Evolutionary conservation across 1,284 basidiomycete species (phyloP).

Genomic region (Cutaneotrichosporon arboriforme): DNA sequence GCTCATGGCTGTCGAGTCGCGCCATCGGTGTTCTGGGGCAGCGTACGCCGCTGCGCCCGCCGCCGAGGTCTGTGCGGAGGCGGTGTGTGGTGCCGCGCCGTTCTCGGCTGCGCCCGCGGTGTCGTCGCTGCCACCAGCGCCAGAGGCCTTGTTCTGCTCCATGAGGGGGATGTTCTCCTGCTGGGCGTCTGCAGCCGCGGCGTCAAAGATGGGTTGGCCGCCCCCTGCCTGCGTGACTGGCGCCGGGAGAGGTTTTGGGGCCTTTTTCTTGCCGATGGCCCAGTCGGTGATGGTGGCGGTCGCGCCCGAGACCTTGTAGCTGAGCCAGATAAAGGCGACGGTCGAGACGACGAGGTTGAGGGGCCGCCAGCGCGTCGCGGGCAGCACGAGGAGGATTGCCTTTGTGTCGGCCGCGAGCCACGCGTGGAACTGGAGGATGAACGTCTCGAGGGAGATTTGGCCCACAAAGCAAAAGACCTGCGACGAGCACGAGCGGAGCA

Average conservation of each 20-base stretch:
- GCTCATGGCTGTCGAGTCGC: constrained; percentile 28
- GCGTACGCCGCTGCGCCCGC: not conserved
- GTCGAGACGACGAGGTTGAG: constrained; percentile 71
- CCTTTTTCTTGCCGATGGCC: constrained; percentile 56
- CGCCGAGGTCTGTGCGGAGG: not conserved
- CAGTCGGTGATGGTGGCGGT: constrained; percentile 66
- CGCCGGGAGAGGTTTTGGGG: constrained; percentile 19
- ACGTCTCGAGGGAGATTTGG: constrained; percentile 74
- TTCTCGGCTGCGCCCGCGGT: not conserved
- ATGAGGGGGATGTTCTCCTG: constrained; percentile 45
- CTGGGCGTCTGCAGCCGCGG: not conserved
- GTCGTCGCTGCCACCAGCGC: constrained; percentile 6
- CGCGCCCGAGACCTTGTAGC: constrained; percentile 67
- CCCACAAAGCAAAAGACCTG: constrained; percentile 72
- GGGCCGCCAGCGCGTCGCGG: constrained; percentile 64
- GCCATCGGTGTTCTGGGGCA: constrained; percentile 16
- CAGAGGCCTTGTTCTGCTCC: constrained; percentile 27
- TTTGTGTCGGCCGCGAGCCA: constrained; percentile 85
- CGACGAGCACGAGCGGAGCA: constrained; percentile 65
- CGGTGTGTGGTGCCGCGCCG: constrained; percentile 8
- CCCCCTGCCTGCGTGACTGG: constrained; percentile 22
- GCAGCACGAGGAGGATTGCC: constrained; percentile 71
- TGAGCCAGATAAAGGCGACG: constrained; percentile 70
- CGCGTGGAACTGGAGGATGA: constrained; percentile 82
- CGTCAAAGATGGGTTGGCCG: not conserved